phyloP scores from a whole-genome alignment of 139 green algal species.

The Gonium pectorale region DNA sequence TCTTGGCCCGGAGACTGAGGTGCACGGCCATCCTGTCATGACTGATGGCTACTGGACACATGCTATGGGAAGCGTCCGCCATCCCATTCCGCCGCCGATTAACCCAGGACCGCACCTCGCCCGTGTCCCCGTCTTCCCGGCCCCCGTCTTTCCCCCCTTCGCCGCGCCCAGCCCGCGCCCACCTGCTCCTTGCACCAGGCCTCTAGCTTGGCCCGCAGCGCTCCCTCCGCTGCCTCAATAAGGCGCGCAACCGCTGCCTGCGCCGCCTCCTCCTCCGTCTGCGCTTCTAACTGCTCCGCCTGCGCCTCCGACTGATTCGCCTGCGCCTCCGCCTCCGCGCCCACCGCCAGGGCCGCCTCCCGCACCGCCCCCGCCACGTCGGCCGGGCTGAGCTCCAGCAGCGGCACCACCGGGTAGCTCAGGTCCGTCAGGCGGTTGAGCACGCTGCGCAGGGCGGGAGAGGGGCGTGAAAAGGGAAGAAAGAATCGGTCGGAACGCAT shows the following conservation, averaged over 20 bases:
- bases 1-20: no score
- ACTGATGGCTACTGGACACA: no score
- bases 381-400: conserved; percentile 1
- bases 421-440: conserved; percentile 33
- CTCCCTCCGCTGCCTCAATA: background rate
- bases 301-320: background rate
- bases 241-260: background rate
- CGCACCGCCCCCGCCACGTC: background rate
- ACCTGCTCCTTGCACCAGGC: conserved; percentile 30
- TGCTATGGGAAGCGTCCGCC: no score
- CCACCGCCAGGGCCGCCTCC: background rate
- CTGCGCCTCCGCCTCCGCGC: background rate
- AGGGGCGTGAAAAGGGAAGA: background rate
- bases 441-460: conserved; percentile 21
- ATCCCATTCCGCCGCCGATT: no score
- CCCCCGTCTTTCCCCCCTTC: background rate
- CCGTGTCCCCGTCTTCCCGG: background rate
- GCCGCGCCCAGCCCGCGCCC: background rate
- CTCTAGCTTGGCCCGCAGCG: background rate
- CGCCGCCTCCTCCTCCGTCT: background rate
- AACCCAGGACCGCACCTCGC: background rate
- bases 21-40: no score
- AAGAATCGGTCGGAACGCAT: background rate
- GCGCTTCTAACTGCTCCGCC: background rate
- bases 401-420: conserved; percentile 50